Evolutionary conservation across 176 grass and related monocot species (phyloP), one percentile per base, ranked within the genome.

Genomic region (Avena insularis): DNA sequence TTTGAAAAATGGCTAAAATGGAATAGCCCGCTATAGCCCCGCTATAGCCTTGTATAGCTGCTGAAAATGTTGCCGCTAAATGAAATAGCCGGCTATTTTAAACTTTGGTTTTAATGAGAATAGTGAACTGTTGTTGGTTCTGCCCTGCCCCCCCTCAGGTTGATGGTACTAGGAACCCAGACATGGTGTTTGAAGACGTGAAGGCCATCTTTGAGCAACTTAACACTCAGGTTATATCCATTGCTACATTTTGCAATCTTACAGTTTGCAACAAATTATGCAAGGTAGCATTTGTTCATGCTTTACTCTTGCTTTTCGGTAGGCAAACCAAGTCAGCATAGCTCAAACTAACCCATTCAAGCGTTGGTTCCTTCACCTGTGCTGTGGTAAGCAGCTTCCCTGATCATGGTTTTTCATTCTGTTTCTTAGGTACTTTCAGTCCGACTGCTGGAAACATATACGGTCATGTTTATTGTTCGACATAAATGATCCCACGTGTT

Each of bases 101-200:
- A 25, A 25, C 3, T 35, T 35, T 35, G 33, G 33, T 35, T 35
- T 35, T 35, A 3, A 35, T 35, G 3, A 35, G 74, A 35, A 49
- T 49, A 49, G 20, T 49, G 6, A 66, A 45, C 27, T 17, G 45
- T 45, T 57, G 48, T 16, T 71, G 9, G 19, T 25, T 62, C 7
- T 17, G 69, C 11, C 8, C 27, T 38, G 29, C 3, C 35, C 21
- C 25, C 21, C 25, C 40, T 77, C 73, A 94, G 93, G 88, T 94
- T 65, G 82, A 92, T 78, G 93, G 87, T 71, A 62, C 60, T 50
- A 92, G 79, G 70, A 48, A 83, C 4, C 43, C 80, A 14, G 93
- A 92, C 50, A 86, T 54, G 14, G 88, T 94, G 57, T 94, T 90
- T 13, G 75, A 90, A 85, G 88, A 92, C 20, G 90, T 94, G 56